Conservation (phyloP, 2,329 filamentous ascomycete species). For the Aspergillus sp. region DNA sequence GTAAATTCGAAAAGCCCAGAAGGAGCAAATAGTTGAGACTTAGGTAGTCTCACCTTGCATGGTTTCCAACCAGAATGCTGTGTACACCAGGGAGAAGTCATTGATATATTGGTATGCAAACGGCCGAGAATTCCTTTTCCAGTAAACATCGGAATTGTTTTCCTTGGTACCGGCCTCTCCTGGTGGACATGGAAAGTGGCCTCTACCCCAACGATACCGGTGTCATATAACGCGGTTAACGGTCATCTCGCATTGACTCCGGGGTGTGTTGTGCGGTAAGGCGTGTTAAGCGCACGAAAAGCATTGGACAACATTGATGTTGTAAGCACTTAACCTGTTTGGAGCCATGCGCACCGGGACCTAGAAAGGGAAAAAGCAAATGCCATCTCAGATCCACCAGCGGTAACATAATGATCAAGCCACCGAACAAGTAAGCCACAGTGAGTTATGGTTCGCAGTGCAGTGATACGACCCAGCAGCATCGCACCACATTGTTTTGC, state of each 20-base stretch:
- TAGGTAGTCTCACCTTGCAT: background rate
- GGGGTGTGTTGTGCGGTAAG: background rate
- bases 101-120: background rate
- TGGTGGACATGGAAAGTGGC: background rate
- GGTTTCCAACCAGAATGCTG: background rate
- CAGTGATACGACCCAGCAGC: conserved; percentile 1
- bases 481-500: background rate
- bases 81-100: background rate
- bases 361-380: background rate
- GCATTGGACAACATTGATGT: background rate
- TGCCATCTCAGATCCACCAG: conserved; percentile 1
- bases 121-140: background rate
- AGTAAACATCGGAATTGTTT: background rate
- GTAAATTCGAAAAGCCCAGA: background rate
- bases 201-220: background rate
- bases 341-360: background rate
- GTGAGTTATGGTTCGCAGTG: background rate
- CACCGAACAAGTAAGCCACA: background rate
- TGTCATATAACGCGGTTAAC: conserved; percentile 2
- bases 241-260: conserved; percentile 11
- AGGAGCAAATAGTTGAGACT: background rate
- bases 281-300: background rate
- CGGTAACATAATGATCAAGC: background rate
- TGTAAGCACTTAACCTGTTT: background rate
- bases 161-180: background rate